Evolutionary conservation across 2,329 filamentous ascomycete genomes (phyloP), one percentile per base, ranked within the genome.

Genomic region (Talaromyces funiculosus): DNA sequence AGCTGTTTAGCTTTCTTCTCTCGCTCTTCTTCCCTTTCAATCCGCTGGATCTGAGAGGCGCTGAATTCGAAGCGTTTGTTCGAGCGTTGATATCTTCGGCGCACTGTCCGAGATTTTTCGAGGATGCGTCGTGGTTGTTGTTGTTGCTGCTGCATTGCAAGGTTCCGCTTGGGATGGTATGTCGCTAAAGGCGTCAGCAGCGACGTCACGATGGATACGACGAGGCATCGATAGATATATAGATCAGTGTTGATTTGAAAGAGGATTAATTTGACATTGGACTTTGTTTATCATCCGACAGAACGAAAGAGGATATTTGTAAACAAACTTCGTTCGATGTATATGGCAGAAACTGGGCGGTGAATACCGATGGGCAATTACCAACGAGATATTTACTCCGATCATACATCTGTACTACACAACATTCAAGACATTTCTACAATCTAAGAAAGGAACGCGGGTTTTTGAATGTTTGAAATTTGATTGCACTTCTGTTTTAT

Each of bases 1-100:
- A 75, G 67, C 5, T 68, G 74, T 63, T 78, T 73, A 0, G 76
- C 77, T 47, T 72, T 72, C 10, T 70, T 68, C 53, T 76, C 71
- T 38, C 73, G 71, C 33, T 76, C 72, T 60, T 79, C 72, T 53
- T 78, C 74, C 49, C 77, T 74, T 47, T 78, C 75, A 49, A 75
- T 73, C 14, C 69, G 68, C 29, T 67, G 68, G n/a, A 75, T 69
- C 59, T 75, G 69, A 2, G 72, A 69, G 4, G 71, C 67, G 12
- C 68, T 72, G 59, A 74, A 75, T 38, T 68, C 62, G 57, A 74
- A 68, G 16, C 68, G 68, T 59, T 74, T 72, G 66, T 73, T 71
- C 64, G 71, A 73, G 62, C 72, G 72, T 56, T 75, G 73, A 61
- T 73, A 75, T 53, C 69, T 69, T 58, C 73, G 73, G 49, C 72